These are phyloP conservation scores for Coriaria nepalensis DNA, from an alignment of 306 rosid genomes.

Conservation along the genomic window DNA sequence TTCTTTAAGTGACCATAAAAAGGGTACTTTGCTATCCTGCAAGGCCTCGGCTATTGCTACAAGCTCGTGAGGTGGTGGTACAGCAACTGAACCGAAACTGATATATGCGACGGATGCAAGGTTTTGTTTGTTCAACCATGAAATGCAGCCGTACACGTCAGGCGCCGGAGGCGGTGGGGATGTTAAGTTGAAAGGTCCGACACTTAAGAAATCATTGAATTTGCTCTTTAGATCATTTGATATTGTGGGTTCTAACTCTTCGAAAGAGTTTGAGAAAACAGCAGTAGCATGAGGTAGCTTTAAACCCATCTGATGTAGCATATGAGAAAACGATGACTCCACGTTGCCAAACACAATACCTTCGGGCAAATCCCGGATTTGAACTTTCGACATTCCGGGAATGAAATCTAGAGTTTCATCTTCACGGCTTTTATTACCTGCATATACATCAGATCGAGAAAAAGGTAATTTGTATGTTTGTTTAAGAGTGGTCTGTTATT, in stretches of 20 bases:
- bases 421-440: slow-evolving; percentile 6
- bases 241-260: slow-evolving; percentile 15
- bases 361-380: slow-evolving; percentile 14
- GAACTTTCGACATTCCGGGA: slow-evolving; percentile 18
- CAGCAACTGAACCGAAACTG: slow-evolving; percentile 21
- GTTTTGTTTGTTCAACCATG: slow-evolving; percentile 20
- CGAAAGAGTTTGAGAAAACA: slow-evolving; percentile 20
- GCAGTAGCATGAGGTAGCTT: slow-evolving; percentile 21
- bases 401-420: slow-evolving; percentile 10
- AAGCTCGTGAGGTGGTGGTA: slow-evolving; percentile 20
- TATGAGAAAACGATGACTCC: slow-evolving; percentile 17
- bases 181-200: slow-evolving; percentile 20
- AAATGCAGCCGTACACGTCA: slow-evolving; percentile 11
- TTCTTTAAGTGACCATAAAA: slow-evolving; percentile 16
- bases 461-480: not conserved
- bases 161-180: not conserved
- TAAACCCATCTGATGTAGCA: slow-evolving; percentile 20
- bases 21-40: slow-evolving; percentile 11
- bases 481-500: not conserved
- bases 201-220: slow-evolving; percentile 15
- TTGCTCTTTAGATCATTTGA: slow-evolving; percentile 19
- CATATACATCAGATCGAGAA: not conserved
- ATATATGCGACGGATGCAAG: slow-evolving; percentile 17
- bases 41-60: slow-evolving; percentile 12
- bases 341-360: slow-evolving; percentile 22